Evolutionary conservation across 345 rosid species (phyloP), one percentile per base, ranked within the genome.

Genomic region (Murraya koenigii): DNA sequence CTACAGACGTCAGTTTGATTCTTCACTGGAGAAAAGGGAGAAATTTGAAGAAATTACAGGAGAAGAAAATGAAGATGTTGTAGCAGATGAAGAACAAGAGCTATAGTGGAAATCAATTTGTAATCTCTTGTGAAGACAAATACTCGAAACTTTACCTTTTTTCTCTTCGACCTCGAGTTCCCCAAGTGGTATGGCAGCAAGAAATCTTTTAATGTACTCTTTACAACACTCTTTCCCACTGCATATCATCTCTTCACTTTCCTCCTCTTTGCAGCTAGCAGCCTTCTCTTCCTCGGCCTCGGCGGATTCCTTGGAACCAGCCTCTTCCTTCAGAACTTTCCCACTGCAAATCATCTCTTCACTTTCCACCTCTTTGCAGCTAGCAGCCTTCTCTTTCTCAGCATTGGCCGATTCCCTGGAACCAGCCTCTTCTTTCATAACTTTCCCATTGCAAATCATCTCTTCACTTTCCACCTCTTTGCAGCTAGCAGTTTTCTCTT

Each of bases 121-220:
- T 81, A 92, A 82, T 79, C 87, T 80, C 80, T 73, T 85, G 70
- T 86, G 85, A 69, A 80, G 87, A 52, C 85, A 83, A 7, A 54
- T 33, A 25, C 74, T 68, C 0, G 88, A 85, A 19, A 76, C 77
- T 1, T 73, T 56, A 22, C 90, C 88, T 72, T 85, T 90, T 62
- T 78, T 83, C 84, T 87, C 82, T 33, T 88, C 87, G 0, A 79
- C 87, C 69, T 86, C 95, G 2, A 90, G 80, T 64, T 89, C 90
- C 9, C 74, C 73, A 41, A 90, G 75, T n/a, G 84, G 84, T 59
- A 89, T 84, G 4, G 91, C 89, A 3, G 93, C 93, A 44, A 90
- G 83, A 76, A 90, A 92, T 76, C 93, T 88, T 66, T 87, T 92
- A 2, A 90, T 81, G 68, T 87, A 92, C 66, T 90, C 97, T 75